These are phyloP conservation scores for Magnusiomyces ingens DNA, from an alignment of 1,139 yeast species.

Conservation along the genomic window DNA sequence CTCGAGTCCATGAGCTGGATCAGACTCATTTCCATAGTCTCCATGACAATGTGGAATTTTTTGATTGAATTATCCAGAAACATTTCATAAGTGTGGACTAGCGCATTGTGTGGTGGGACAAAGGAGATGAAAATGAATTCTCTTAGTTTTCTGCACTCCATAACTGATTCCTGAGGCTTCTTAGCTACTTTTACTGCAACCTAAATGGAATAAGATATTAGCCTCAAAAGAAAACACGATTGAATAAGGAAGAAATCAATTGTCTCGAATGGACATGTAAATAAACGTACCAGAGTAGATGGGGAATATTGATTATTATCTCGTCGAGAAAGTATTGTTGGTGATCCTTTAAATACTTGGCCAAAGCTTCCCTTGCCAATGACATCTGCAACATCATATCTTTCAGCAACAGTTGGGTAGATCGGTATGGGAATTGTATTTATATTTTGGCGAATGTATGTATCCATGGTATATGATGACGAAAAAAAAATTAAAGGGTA, in stretches of 20 bases:
- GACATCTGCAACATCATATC: not conserved
- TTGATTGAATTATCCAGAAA: slow-evolving; percentile 57
- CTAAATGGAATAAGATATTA: slow-evolving; percentile 10
- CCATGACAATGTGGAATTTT: slow-evolving; percentile 79
- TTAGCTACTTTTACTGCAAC: slow-evolving; percentile 87
- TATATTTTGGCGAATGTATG: not conserved
- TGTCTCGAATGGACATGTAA: not conserved
- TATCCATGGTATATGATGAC: not conserved
- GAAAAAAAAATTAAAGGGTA: not conserved
- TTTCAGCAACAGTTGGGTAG: not conserved
- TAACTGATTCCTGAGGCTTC: slow-evolving; percentile 41
- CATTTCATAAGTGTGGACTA: slow-evolving; percentile 71
- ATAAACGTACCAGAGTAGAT: not conserved
- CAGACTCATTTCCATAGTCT: slow-evolving; percentile 74
- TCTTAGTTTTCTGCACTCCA: slow-evolving; percentile 59
- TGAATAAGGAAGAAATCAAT: not conserved
- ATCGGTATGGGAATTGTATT: not conserved
- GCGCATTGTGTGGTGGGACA: slow-evolving; percentile 63
- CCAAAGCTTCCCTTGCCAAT: slow-evolving; percentile 9
- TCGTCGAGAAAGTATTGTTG: not conserved
- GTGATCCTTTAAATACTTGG: not conserved
- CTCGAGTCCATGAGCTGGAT: slow-evolving; percentile 46
- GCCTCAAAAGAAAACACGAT: too few relatives aligned
- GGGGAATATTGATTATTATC: not conserved
- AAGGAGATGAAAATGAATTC: slow-evolving; percentile 68